Evolutionary conservation across 345 rosid species (phyloP), one percentile per base, ranked within the genome.

Genomic region (Linum tenue): DNA sequence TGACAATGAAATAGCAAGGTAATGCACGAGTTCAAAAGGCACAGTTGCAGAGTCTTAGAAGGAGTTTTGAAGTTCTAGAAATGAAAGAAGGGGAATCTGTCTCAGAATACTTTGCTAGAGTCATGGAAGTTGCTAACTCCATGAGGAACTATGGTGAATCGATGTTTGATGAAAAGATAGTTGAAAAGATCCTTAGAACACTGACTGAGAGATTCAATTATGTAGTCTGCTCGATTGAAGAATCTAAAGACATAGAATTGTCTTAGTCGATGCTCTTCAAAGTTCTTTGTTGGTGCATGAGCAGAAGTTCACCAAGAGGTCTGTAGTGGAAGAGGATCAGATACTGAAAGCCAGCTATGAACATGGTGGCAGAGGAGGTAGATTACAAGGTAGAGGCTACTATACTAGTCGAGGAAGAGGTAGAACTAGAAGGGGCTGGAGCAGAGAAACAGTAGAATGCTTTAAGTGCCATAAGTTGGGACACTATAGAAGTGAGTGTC

Each of bases 81-180:
- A 68, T 66, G 70, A 56, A 51, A 40, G 55, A 9, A 10, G 36
- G 42, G 3, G 65, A 71, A 5, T 38, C 2, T 5, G 35, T 71
- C 5, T 3, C 22, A 36, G 16, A 39, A 1, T 71, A 66, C 35
- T 71, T 43, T 39, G 66, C 37, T 17, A 22, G 57, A 38, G 66
- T 60, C n/a, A 31, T 71, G 55, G 2, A 16, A 0, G 41, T 71
- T 7, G 39, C 66, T 16, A 71, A 71, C 38, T 59, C 14, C 14
- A 71, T 66, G 70, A 16, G 55, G 17, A 60, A 51, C 22, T 39
- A 53, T 53, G 37, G 56, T 3, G 66, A 66, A 61, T 42, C 38
- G 1, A 31, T 72, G 37, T 5, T 42, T 1, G 75, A 66, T 41
- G 39, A 62, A 3, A 22, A 40, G 38, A 66, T 66, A 11, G 55